Evolutionary conservation across 352 stramenopile species (phyloP), one percentile per base, ranked within the genome.

Genomic region (Pseudoperonospora humuli): DNA sequence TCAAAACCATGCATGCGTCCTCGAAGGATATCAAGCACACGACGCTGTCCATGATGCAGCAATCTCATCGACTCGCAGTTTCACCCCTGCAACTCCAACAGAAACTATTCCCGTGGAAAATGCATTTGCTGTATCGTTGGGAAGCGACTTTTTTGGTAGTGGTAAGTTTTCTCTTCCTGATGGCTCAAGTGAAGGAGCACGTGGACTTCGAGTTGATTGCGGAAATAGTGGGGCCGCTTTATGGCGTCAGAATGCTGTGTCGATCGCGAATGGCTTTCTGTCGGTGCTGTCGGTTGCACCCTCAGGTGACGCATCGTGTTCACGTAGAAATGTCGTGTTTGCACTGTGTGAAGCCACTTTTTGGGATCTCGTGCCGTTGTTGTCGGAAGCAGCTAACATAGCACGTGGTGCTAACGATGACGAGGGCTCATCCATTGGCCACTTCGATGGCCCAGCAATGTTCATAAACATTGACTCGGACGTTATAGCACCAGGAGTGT

Each of bases 1-100:
- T 26, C 74, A 84, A 28, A 90, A 90, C 21, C 81, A 93, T 32
- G 78, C 78, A 7, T 81, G 59, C 2, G 62, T 84, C 19, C 76
- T 72, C 17, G 51, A 77, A 46, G 64, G 51, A 31, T 81, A 66
- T 39, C 58, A 64, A 38, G 54, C 48, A 11, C 19, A 39, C 5
- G 53, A 65, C 29, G 19, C 38, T 31, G 23, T 54, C 17, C 36
- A 67, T 58, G 50, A 57, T 13, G 17, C 23, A 35, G 13, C 41
- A 10, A 54, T 61, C 19, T 50, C 35, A 8, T 53, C 38, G 41
- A 32, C 60, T 3, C 51, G 25, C 47, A 65, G 39, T 7, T 76
- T 76, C 33, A 36, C 48, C 3, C 67, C 67, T 8, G 47, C 50
- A 17, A 55, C 31, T 1, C 28, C 46, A 18, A 18, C 57, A 26